phyloP scores from a whole-genome alignment of 208 protist genomes.

The Trypanosoma lewisi region DNA sequence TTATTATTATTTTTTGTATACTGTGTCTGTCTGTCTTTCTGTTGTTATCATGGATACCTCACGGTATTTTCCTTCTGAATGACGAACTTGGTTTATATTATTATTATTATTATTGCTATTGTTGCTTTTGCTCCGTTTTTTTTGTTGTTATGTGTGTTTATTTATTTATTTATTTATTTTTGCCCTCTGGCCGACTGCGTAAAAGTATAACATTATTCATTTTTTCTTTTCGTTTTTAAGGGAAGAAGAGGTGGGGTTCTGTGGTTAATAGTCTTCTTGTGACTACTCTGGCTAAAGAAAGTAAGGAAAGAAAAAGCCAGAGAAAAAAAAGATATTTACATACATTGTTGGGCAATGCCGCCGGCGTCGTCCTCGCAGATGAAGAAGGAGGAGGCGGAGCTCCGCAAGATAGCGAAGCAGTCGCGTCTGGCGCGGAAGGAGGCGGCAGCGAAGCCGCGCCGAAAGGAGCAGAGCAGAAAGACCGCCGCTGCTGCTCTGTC shows the following conservation, averaged over 20 bases:
- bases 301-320: not conserved
- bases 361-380: conserved; percentile 41
- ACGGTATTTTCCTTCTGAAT: no score
- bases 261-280: not conserved
- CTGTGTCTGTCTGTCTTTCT: no score
- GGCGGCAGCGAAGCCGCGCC: conserved; percentile 40
- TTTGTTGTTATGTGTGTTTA: not conserved
- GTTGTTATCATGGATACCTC: no score
- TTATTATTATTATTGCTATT: conserved; percentile 4
- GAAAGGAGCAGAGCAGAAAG: conserved; percentile 29
- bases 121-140: not conserved
- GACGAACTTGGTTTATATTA: not conserved
- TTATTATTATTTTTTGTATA: conserved; percentile 1
- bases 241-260: not conserved
- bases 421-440: conserved; percentile 56
- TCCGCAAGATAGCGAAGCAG: conserved; percentile 73
- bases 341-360: not conserved
- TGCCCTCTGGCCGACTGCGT: no score
- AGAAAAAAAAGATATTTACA: not conserved
- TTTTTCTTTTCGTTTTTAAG: no score
- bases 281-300: not conserved
- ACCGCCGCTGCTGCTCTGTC: not conserved
- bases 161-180: no score
- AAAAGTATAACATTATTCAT: no score
- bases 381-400: conserved; percentile 83